Base-by-base conservation (phyloP, 2,329 filamentous ascomycete genomes). In the Apiospora malaysiana region DNA sequence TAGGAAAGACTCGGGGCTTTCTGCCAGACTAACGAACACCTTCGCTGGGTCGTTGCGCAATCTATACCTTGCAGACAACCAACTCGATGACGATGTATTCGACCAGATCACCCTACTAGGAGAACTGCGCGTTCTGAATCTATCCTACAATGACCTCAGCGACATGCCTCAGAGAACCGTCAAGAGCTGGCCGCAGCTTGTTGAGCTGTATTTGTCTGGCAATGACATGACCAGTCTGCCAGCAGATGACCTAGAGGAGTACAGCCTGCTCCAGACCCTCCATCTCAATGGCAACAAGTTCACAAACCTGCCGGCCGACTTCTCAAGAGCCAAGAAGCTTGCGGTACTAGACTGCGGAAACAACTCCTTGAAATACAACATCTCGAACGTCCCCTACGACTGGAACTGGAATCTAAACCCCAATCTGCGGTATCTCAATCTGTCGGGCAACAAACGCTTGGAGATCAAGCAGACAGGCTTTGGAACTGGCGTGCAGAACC, bases 341-440 rank as follows among this genome's bases (percentile, higher is more conserved):
- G 92, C 94, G 6, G 92, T 98, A 68, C 86, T 99, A 68, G 96
- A 99, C 82, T 97, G 97, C 73, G 95, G 95, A 72, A 98, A 93
- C 86, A 99, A 99, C 79, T 91, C 90, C 27, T 86, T 99, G 71
- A 99, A 98, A 82, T 99, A 99, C 87, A 99, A 99, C 79, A 97
- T 99, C 66, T 96, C 94, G 42, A 99, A 99, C 78, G 97, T 97
- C 87, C 96, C 95, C 0, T 99, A 99, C 79, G 96, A 99, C 80
- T 99, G 96, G 96, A 99, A 99, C 78, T 99, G 96, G 96, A 98
- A 98, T 78, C 93, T 96, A 87, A 99, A 99, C 78, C 94, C 93
- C 67, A 97, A 98, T 77, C 84, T 99, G 74, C 93, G 95, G 73
- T 99, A 97, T 78, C 91, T 99, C 73, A 99, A 98, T 78, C 86